Base-by-base conservation (phyloP, 768 basidiomycete species). In the Pleurotus eryngii region DNA sequence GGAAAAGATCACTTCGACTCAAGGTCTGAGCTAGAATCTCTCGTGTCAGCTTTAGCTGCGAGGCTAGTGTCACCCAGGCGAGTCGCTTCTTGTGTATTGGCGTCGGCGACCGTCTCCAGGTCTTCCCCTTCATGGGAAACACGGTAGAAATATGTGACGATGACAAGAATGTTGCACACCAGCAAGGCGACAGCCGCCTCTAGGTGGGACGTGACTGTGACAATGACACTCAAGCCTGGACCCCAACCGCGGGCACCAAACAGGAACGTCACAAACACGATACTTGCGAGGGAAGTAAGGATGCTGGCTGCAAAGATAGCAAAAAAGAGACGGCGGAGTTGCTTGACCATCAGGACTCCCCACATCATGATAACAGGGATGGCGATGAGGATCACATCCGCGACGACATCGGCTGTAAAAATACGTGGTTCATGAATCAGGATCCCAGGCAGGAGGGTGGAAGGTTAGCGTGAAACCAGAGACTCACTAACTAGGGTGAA, bases 321-420 rank as follows among this genome's bases (percentile, higher is more conserved):
- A 22, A 57, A 27, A 46, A 60, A 42, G 15, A 60, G 46, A 14
- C 59, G 59, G 38, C 59, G 59, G 22, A 48, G 48, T n/a, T 20
- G 46, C 45, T 43, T 27, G 46, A 37, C 27, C 27, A 60, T 57
- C 22, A 42, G 57, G 37, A 39, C 17, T 27, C 47, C 37, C 56
- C 56, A 60, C n/a, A 60, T 46, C 47, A 49, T 56, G 14, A 48
- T 42, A n/a, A 60, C n/a, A 12, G 59, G 59, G 20, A 57, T 35
- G 24, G 45, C 9, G 18, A 57, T 43, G 22, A 60, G 59, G 14
- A 60, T 26, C 18, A 56, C 27, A 27, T 60, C 59, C 46, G 59
- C 45, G 35, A 60, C 27, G 22, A 60, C 27, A 38, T 60, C 59
- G 26, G 49, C 59, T 60, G 2, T 9, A 22, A 14, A 48, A 35